phyloP scores from a whole-genome alignment of 768 basidiomycete species.

The Albatrellus ellisii region DNA sequence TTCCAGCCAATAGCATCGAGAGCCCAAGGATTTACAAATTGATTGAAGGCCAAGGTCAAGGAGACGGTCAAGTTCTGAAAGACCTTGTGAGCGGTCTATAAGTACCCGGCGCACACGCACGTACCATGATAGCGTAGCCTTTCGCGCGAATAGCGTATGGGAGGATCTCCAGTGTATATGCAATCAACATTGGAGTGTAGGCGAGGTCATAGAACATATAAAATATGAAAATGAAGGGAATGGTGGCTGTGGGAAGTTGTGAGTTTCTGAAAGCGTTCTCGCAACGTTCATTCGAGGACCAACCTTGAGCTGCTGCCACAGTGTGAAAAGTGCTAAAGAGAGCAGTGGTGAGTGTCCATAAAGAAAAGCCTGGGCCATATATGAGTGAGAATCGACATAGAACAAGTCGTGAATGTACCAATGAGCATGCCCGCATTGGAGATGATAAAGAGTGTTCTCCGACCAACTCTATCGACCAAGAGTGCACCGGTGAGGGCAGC shows the following conservation, averaged over 20 bases:
- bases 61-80: constrained; percentile 47
- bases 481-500: constrained; percentile 47
- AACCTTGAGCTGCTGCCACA: constrained; percentile 22
- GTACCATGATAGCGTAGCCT: constrained; percentile 64
- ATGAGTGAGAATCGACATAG: neutral
- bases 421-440: constrained; percentile 50
- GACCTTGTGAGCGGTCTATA: neutral
- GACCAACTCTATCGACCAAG: constrained; percentile 53
- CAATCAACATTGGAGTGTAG: constrained; percentile 58
- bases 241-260: constrained; percentile 33
- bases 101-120: constrained; percentile 10
- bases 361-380: constrained; percentile 29
- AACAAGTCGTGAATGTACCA: constrained; percentile 21
- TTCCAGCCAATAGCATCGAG: constrained; percentile 33
- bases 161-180: constrained; percentile 63
- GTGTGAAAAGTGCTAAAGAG: constrained; percentile 21
- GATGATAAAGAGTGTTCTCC: constrained; percentile 52
- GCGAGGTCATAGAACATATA: constrained; percentile 51
- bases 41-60: constrained; percentile 62
- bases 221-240: constrained; percentile 52
- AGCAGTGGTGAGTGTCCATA: constrained; percentile 40
- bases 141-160: constrained; percentile 72
- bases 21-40: constrained; percentile 71
- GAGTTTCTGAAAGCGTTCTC: no score
- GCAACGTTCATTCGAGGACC: constrained; percentile 1